phyloP scores from a whole-genome alignment of 208 protist species.

The Angomonas deanei region DNA sequence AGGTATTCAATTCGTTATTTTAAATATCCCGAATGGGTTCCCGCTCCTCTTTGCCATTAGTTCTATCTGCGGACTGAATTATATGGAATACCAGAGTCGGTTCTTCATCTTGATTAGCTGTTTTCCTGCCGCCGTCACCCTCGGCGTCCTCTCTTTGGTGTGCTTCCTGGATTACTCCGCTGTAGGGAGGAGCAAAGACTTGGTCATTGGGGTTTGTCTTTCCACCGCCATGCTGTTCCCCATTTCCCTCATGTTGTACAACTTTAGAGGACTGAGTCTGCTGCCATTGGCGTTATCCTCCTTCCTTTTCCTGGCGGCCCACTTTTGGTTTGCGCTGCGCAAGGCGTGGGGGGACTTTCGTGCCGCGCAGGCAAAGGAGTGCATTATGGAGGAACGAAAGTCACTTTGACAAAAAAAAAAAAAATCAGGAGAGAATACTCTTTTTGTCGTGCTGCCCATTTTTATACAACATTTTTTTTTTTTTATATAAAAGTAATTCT shows the following conservation, averaged over 20 bases:
- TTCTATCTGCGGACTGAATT: conserved; percentile 61
- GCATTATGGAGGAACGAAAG: too few species aligned
- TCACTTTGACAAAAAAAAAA: conserved; percentile 6
- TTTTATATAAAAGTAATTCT: neutral
- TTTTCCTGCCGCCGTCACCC: conserved; percentile 49
- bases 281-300: conserved; percentile 47
- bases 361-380: conserved; percentile 17
- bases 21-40: conserved; percentile 68
- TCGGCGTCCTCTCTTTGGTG: conserved; percentile 47
- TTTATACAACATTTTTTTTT: neutral
- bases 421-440: conserved; percentile 2
- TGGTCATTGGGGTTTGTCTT: conserved; percentile 48
- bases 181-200: conserved; percentile 37
- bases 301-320: conserved; percentile 51
- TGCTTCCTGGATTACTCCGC: conserved; percentile 64
- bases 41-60: conserved; percentile 54
- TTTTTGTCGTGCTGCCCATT: conserved; percentile 2
- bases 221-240: conserved; percentile 59
- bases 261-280: conserved; percentile 56
- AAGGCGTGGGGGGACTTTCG: conserved; percentile 40
- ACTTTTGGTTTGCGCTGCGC: conserved; percentile 36
- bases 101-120: conserved; percentile 53
- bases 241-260: conserved; percentile 38
- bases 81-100: conserved; percentile 55
- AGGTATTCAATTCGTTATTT: conserved; percentile 46